These are phyloP conservation scores for Lactuca sativa DNA, from an alignment of 129 eudicot genomes.

Conservation along the genomic window DNA sequence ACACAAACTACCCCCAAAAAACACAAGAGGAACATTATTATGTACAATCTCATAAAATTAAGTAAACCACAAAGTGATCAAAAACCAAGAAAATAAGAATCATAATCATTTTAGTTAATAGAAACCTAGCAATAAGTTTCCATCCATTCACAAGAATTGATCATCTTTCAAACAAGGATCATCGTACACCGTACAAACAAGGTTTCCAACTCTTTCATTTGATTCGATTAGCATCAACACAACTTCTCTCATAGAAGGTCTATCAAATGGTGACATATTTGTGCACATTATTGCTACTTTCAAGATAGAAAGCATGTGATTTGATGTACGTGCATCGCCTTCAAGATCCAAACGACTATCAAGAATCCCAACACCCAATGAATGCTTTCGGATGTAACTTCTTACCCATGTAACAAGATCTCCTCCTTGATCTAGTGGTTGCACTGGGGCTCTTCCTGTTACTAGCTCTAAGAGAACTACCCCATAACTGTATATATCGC, in stretches of 20 bases:
- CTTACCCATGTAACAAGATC: conserved; percentile 88
- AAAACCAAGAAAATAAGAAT: conserved; percentile 35
- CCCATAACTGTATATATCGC: conserved; percentile 93
- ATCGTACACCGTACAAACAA: conserved; percentile 39
- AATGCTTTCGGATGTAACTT: conserved; percentile 60
- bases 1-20: conserved; percentile 17
- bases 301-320: conserved; percentile 72
- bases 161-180: conserved; percentile 24
- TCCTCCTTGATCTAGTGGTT: conserved; percentile 91
- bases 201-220: conserved; percentile 50
- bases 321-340: conserved; percentile 44
- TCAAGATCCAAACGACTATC: conserved; percentile 66
- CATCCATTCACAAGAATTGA: conserved; percentile 22
- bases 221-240: conserved; percentile 89
- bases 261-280: conserved; percentile 70
- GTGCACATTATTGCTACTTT: conserved; percentile 86
- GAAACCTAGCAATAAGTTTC: conserved; percentile 1
- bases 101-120: conserved; percentile 30
- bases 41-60: conserved; percentile 23
- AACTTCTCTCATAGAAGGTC: conserved; percentile 92
- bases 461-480: conserved; percentile 88
- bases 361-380: conserved; percentile 64
- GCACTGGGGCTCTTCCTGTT: conserved; percentile 90
- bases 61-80: conserved; percentile 15
- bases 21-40: conserved; percentile 5